These are phyloP conservation scores for Chimonanthus salicifolius DNA, from an alignment of 164 flowering plant species.

Conservation along the genomic window DNA sequence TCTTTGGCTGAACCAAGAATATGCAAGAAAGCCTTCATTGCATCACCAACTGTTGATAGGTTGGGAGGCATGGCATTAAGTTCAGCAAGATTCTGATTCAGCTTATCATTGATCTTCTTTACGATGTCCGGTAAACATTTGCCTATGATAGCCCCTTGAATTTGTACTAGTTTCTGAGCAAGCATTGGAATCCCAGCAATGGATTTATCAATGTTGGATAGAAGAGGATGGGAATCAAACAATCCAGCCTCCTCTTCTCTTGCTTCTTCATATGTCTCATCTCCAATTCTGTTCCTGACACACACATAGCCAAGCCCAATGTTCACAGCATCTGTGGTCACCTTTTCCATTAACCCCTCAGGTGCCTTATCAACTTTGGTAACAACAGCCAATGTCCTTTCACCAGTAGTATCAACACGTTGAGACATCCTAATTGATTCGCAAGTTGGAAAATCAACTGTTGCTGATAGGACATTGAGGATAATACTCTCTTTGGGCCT, in stretches of 20 bases:
- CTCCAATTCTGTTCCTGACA: constrained; percentile 41
- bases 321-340: constrained; percentile 35
- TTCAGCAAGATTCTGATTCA: constrained; percentile 15
- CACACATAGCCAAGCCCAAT: constrained; percentile 42
- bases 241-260: constrained; percentile 23
- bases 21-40: constrained; percentile 29
- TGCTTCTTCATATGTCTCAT: constrained; percentile 38
- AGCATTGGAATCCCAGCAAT: constrained; percentile 30
- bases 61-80: constrained; percentile 24
- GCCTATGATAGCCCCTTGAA: constrained; percentile 26
- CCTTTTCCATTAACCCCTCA: constrained; percentile 25
- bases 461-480: constrained; percentile 39
- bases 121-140: constrained; percentile 29
- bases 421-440: constrained; percentile 55
- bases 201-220: constrained; percentile 21
- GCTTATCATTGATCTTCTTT: constrained; percentile 23
- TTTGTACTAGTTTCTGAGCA: constrained; percentile 27
- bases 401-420: constrained; percentile 32
- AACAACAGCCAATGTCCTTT: constrained; percentile 43
- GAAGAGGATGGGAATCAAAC: constrained; percentile 24
- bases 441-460: constrained; percentile 46
- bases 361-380: constrained; percentile 40
- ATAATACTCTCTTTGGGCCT: constrained; percentile 39
- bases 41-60: constrained; percentile 20
- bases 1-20: constrained; percentile 26